phyloP scores from a whole-genome alignment of 805 yeast genomes.

The Lipomyces chichibuensis region DNA sequence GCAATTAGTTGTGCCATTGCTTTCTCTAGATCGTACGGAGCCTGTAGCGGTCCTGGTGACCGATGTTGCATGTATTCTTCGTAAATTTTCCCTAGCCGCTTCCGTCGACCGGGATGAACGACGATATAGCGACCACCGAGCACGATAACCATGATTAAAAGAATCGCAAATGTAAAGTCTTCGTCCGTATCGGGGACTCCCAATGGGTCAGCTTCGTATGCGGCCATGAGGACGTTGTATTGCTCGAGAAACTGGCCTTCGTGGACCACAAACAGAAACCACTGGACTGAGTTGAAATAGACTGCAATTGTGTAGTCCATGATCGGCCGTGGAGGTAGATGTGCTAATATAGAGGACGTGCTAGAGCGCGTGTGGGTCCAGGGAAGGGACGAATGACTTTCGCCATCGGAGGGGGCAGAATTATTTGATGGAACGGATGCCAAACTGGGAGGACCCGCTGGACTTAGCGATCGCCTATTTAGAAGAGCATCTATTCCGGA shows the following conservation, averaged over 20 bases:
- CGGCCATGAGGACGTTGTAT: constrained; percentile 9
- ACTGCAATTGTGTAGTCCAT: constrained; percentile 22
- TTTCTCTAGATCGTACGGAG: constrained; percentile 10
- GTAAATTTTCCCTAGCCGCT: constrained; percentile 7
- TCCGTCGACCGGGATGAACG: constrained; percentile 21
- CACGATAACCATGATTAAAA: constrained; percentile 13
- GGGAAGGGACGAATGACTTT: constrained; percentile 1
- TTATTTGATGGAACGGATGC: background rate
- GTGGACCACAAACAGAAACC: constrained; percentile 24
- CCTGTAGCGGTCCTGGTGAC: background rate
- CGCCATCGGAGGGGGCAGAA: background rate
- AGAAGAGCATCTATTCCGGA: background rate
- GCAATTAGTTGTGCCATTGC: constrained; percentile 17
- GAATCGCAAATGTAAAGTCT: constrained; percentile 17
- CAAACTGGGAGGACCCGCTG: background rate
- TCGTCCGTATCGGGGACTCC: constrained; percentile 20
- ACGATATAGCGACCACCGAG: constrained; percentile 22
- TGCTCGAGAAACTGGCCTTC: constrained; percentile 19
- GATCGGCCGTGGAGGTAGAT: constrained; percentile 24
- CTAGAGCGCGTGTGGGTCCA: constrained; percentile 20
- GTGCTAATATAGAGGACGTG: constrained; percentile 19
- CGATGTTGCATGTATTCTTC: background rate
- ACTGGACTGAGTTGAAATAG: constrained; percentile 27
- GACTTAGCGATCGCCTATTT: background rate
- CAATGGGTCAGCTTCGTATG: constrained; percentile 18